Conservation (phyloP, 106 monocot genomes). For the Acorus gramineus region DNA sequence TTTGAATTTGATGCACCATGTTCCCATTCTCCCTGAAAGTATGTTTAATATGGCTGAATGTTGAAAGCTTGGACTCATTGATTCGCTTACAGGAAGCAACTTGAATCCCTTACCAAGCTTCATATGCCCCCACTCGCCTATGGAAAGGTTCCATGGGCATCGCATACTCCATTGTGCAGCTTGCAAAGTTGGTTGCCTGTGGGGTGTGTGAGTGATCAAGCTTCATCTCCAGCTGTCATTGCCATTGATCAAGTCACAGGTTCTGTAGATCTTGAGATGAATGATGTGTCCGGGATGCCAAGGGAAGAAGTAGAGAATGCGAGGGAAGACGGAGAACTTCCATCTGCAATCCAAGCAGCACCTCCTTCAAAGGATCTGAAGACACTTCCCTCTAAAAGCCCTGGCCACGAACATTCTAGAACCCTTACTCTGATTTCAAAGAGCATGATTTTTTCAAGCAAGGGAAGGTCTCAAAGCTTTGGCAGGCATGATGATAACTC, state of each 20-base stretch:
- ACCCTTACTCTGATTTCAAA: slow-evolving; percentile 70
- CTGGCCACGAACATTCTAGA: slow-evolving; percentile 43
- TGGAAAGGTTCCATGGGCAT: slow-evolving; percentile 73
- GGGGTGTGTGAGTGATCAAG: slow-evolving; percentile 12
- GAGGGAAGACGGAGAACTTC: slow-evolving; percentile 95
- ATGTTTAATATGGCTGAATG: neutral
- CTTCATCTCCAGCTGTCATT: slow-evolving; percentile 10
- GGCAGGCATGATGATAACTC: slow-evolving; percentile 41
- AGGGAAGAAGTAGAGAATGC: slow-evolving; percentile 59
- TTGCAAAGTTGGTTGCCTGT: slow-evolving; percentile 51
- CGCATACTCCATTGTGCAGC: slow-evolving; percentile 43
- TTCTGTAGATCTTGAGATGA: slow-evolving; percentile 20
- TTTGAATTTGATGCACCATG: no score
- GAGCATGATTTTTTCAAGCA: slow-evolving; percentile 44
- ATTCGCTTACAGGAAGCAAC: slow-evolving; percentile 75
- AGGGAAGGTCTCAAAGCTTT: slow-evolving; percentile 29
- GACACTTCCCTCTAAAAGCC: slow-evolving; percentile 6
- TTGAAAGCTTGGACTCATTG: slow-evolving; percentile 36
- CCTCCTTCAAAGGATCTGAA: slow-evolving; percentile 15
- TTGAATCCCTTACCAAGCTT: slow-evolving; percentile 65
- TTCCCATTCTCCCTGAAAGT: neutral
- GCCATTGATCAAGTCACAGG: slow-evolving; percentile 16
- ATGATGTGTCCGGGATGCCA: slow-evolving; percentile 42
- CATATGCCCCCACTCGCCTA: slow-evolving; percentile 48
- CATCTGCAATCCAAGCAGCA: slow-evolving; percentile 15